Evolutionary conservation across 2,329 filamentous ascomycete species (phyloP), one percentile per base, ranked within the genome.

Genomic region (Drechslerella coelobrocha): DNA sequence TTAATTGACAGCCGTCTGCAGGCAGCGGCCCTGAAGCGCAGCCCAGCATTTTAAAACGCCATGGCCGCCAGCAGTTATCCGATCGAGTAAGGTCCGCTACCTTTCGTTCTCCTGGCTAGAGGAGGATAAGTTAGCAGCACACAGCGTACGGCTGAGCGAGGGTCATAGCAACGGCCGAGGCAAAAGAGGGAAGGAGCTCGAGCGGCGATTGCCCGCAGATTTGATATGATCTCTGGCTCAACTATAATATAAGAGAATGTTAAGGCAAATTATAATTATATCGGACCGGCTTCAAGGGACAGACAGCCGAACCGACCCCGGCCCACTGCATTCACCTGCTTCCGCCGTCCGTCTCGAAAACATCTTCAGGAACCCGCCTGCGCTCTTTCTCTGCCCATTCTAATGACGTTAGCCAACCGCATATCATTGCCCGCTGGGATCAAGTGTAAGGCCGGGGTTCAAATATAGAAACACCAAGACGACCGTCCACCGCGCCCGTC

Each of bases 201-300:
- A n/a, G n/a, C n/a, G n/a, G n/a, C n/a, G n/a, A n/a, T n/a, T n/a
- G n/a, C n/a, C n/a, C n/a, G n/a, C n/a, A n/a, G n/a, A n/a, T 37
- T 37, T 37, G 31, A 37, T 37, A 29, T 51, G 23, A 51, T 51
- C 24, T 51, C 14, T 48, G 43, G 43, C n/a, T 48, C 19, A 48
- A 24, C 43, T 48, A 48, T 48, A 54, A 39, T 24, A 29, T 4
- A 23, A 19, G 31, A 55, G 29, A 7, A 19, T 17, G 39, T 14
- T 6, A 45, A 5, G 5, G 14, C 6, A 45, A 45, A 45, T 4
- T 17, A 34, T 19, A 2, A 43, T 26, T 41, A 55, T 56, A 4
- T 54, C 10, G 34, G 21, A 8, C 9, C 29, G 27, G 19, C 17
- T 45, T 17, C 55, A 27, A 29, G 45, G 53, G 47, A 51, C 53